Base-by-base conservation (phyloP, 2,329 filamentous ascomycete species). In the Penicillium sp. region DNA sequence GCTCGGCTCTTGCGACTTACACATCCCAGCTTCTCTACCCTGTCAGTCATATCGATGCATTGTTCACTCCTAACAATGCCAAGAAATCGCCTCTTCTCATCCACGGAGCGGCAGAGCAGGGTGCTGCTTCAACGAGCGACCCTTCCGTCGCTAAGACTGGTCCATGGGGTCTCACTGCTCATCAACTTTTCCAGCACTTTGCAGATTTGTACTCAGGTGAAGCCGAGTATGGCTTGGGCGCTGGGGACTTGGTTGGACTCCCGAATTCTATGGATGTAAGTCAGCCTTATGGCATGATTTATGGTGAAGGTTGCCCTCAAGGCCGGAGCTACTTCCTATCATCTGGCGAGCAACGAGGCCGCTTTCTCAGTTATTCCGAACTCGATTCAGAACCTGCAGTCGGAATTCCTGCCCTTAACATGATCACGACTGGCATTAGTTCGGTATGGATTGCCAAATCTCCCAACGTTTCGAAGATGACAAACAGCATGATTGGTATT, bases 181-280 rank as follows among this genome's bases (percentile, higher is more conserved):
- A 85, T 33, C 88, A 89, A 60, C 79, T 84, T 35, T 88, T 91
- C 61, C 79, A 85, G 38, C 91, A 95, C 66, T 88, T 96, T 61
- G 82, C 88, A 3, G 91, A 96, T 62, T 79, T 88, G 33, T 87
- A 87, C 63, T 86, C 89, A 3, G 85, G 87, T 6, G 81, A 92
- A 58, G 77, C 85, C 18, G 86, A 87, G 33, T 96, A 88, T 72
- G 93, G 93, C 3, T 71, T 92, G 50, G 91, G 89, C 3, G 79
- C 90, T 30, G 91, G 91, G 5, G 86, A 90, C 42, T 69, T 86
- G 52, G 85, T 91, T 9, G 90, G 88, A 16, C 77, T 86, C 23
- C 89, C 90, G 1, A 97, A 97, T 66, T 83, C 89, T 35, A 92
- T 97, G 88, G 92, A 96, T 68, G 83, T 96, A 35, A 96, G 91